Evolutionary conservation across 805 yeast species (phyloP), one percentile per base, ranked within the genome.

Genomic region (Lipomyces yamanashiensis): DNA sequence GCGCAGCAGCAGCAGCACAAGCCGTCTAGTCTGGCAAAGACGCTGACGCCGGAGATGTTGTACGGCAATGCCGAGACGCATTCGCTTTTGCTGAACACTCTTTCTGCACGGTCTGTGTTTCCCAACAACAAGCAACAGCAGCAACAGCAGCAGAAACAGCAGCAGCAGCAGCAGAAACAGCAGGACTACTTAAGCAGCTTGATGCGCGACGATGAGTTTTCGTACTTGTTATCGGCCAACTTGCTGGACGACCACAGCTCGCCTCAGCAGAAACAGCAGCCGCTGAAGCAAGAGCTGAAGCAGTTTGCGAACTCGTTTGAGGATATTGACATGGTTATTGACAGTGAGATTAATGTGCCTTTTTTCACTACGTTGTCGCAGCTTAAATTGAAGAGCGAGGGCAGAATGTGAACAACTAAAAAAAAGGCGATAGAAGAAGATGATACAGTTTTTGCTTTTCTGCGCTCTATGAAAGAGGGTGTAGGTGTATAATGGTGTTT

Each of bases 341-440:
- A 58, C 9, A 7, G 21, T 21, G 58, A 43, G 28, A 40, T 37
- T 28, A 61, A 56, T 36, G 33, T 56, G 28, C 64, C 65, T n/a
- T 45, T 61, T 15, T 63, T 63, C 54, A 63, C 62, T 17, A 59
- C 59, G 36, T 36, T 63, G 66, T 54, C 66, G 17, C 66, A 63
- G 45, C 45, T 63, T 23, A 56, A 63, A 21, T 41, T 58, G 9
- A 36, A 19, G 23, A 36, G 41, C 10, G 34, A 19, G 28, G 49
- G 5, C 19, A 8, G 12, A 17, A 17, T 8, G 17, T 10, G 49
- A 23, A 41, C 13, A 47, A 9, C n/a, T 10, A 2, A 21, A 44
- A 34, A 6, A n/a, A 21, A 40, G 8, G 2, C 13, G 37, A 34
- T 8, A 47, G 36, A 50, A 33, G 41, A 17, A 15, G n/a, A 12